Percentiles rank a stretch among this genome's conserved stretches.
These are phyloP conservation scores for Pholiota conissans DNA, from an alignment of 768 basidiomycete species.

Conservation along the genomic window DNA sequence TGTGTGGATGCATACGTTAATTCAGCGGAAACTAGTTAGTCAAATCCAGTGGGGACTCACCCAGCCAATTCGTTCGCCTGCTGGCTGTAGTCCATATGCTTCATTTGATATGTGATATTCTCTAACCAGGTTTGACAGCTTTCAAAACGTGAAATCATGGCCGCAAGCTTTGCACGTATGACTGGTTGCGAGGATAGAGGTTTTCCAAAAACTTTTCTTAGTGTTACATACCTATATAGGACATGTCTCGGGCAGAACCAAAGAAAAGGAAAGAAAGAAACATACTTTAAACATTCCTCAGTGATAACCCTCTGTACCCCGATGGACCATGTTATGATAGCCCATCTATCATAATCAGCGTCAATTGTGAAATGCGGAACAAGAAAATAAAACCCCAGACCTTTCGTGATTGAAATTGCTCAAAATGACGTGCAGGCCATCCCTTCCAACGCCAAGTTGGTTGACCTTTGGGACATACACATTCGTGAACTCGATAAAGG, in stretches of 20 bases:
- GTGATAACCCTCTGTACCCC: constrained; percentile 60
- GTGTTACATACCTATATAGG: constrained; percentile 58
- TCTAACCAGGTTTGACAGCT: constrained; percentile 84
- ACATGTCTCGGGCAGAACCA: background rate
- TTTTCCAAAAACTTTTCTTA: constrained; percentile 82
- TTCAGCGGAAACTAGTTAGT: background rate
- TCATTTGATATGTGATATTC: constrained; percentile 86
- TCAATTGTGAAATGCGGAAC: background rate
- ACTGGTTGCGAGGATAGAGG: constrained; percentile 68
- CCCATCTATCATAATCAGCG: constrained; percentile 49
- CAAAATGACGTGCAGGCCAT: constrained; percentile 42
- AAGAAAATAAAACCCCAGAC: constrained; percentile 38
- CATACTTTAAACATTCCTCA: constrained; percentile 72
- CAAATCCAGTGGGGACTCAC: constrained; percentile 33
- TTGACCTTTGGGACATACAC: constrained; percentile 87
- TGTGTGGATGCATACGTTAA: constrained; percentile 18
- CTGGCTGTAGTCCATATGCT: constrained; percentile 78
- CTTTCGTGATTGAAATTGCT: constrained; percentile 92
- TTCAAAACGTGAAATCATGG: constrained; percentile 81
- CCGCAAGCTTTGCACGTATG: constrained; percentile 73
- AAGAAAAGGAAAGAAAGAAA: constrained; percentile 8
- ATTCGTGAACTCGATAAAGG: constrained; percentile 78
- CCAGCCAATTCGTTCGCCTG: constrained; percentile 75
- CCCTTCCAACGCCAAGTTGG: constrained; percentile 56
- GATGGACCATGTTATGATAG: constrained; percentile 59